A percentile compares a stretch with the other conserved stretches of the same genome.
These are phyloP conservation scores for Pseudozyma sp. DNA, from an alignment of 1,284 basidiomycete genomes.

Conservation along the genomic window DNA sequence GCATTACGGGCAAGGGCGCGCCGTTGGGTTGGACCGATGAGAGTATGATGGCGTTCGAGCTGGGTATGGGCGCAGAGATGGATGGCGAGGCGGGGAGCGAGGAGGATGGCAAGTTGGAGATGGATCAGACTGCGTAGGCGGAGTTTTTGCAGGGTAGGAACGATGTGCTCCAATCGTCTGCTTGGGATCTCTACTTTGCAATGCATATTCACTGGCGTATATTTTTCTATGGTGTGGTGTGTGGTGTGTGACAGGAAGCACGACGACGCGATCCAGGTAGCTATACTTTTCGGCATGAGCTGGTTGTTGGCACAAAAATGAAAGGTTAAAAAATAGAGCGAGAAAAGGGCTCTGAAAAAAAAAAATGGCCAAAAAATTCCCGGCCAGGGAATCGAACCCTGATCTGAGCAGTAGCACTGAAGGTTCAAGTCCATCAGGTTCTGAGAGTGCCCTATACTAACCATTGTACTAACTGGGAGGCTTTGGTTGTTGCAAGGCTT, in stretches of 20 bases:
- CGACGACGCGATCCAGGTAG: no score
- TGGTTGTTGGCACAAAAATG: not conserved
- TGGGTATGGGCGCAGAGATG: not conserved
- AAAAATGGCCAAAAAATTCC: conserved; percentile 29
- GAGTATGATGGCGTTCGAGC: not conserved
- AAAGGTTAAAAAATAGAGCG: not conserved
- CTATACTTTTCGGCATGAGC: no score
- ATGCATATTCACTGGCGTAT: no score
- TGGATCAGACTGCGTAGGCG: conserved; percentile 35
- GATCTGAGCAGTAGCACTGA: conserved; percentile 32
- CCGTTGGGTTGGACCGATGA: conserved; percentile 33
- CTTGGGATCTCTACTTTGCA: no score
- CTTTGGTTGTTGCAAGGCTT: not conserved
- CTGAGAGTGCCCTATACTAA: conserved; percentile 49
- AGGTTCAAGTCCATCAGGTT: not conserved
- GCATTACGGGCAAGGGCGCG: conserved; percentile 29
- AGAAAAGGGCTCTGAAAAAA: not conserved
- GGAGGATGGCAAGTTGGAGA: not conserved
- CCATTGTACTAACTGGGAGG: conserved; percentile 49
- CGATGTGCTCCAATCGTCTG: no score
- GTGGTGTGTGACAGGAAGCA: no score
- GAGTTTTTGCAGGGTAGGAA: no score
- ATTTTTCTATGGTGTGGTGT: no score
- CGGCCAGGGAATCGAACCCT: conserved; percentile 57
- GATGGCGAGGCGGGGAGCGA: not conserved